Evolutionary conservation across 2,329 filamentous ascomycete genomes (phyloP), one percentile per base, ranked within the genome.

Genomic region (Neofusicoccum umdonicola): DNA sequence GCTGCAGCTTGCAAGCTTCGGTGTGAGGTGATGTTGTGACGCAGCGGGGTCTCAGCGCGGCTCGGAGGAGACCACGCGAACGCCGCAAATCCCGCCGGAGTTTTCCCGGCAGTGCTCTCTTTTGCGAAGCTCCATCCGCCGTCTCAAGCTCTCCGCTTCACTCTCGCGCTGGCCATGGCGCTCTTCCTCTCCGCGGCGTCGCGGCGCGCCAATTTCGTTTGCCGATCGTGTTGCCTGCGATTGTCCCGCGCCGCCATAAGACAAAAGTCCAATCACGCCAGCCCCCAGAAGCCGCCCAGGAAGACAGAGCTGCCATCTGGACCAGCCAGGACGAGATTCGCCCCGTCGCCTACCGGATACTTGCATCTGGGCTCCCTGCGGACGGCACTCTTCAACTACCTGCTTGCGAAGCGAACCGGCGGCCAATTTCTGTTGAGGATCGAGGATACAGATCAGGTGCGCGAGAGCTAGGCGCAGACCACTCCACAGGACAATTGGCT

Each of bases 361-460:
- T 84, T 99, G 27, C 95, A 99, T 78, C 83, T 99, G 12, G 95
- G 95, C 3, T 97, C 93, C 0, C 78, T 99, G 41, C 85, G 95
- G 65, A 99, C 95, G 0, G 96, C 96, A 0, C 79, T 99, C n/a
- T 98, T 93, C 81, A 98, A 97, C 73, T 97, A 94, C 70, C 81
- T 99, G 4, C 84, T 96, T n/a, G 93, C 95, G 0, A 91, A 89
- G 72, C 87, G 90, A 2, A 97, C 95, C 0, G 89, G 90, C 4
- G 95, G 95, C 6, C 90, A 96, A 75, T 99, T 99, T 72, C 79
- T 99, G 11, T 80, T 99, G 57, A 88, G 95, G 9, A 88, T 99
- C 68, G 95, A 99, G 80, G 95, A 99, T 76, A 99, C 95, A 4
- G 95, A 98, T 78, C 91, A 92, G 84, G 91, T 93, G 61, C 39